Evolutionary conservation across 2,329 filamentous ascomycete species (phyloP), one percentile per base, ranked within the genome.

Genomic region (Botrytis galanthina): DNA sequence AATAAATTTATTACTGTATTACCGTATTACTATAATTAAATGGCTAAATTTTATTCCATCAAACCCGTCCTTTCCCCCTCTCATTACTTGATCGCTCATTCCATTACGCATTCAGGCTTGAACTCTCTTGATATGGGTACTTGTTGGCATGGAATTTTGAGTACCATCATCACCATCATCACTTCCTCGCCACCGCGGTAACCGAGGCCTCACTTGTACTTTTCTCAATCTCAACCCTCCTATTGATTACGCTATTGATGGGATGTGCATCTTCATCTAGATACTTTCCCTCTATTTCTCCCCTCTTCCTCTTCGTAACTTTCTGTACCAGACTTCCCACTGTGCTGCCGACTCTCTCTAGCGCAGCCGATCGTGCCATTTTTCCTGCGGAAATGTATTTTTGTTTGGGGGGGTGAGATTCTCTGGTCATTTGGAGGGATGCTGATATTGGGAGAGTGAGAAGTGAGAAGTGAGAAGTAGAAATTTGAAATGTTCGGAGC

Each of bases 131-230:
- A 37, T 37, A 37, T 10, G 37, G 37, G 37, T 37, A 37, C 37
- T 37, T 37, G 37, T 37, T 37, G 37, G 37, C 37, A 37, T 37
- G 37, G 37, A 37, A 37, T 10, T 37, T 37, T 37, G 37, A 10
- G 9, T 14, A 42, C 12, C 6, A n/a, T 14, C 8, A 35, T 8
- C 4, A 54, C 14, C 35, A 61, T 39, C 9, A 35, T 60, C 57
- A 37, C 32, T 61, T 61, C 35, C 4, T 4, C 7, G 3, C 35
- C 4, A 8, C 14, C 22, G 22, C 9, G 5, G 26, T 1, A n/a
- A 0, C n/a, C 35, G 12, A 39, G 0, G 1, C 4, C 10, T 39
- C 18, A 0, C 16, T 39, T 7, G 6, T 4, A 8, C 2, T 6
- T n/a, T 12, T 39, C 35, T 14, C 6, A 39, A 8, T 39, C 35